Percentiles rank a stretch among this genome's conserved stretches.
phyloP scores from a whole-genome alignment of 805 yeast genomes.

The Ogataea nakhonphanomensis region DNA sequence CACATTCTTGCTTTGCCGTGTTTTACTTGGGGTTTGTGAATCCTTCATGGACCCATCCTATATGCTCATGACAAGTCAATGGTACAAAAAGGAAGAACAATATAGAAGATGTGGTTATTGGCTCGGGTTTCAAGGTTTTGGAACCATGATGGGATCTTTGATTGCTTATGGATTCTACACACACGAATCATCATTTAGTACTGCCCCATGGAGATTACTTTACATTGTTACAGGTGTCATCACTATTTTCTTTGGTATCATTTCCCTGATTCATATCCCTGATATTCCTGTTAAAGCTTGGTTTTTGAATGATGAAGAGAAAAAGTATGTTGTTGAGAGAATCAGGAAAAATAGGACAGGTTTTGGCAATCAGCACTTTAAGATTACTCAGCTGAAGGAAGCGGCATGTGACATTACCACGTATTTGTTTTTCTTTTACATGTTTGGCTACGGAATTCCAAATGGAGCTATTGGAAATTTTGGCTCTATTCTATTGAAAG shows the following conservation, averaged over 20 bases:
- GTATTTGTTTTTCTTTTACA: conserved; percentile 44
- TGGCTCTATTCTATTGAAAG: conserved; percentile 39
- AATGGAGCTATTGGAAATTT: conserved; percentile 53
- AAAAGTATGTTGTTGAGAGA: conserved; percentile 48
- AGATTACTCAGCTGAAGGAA: conserved; percentile 51
- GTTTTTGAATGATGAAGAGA: conserved; percentile 47
- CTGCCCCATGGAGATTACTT: conserved; percentile 57
- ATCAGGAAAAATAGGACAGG: conserved; percentile 59
- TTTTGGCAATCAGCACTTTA: conserved; percentile 52
- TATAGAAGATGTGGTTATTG: conserved; percentile 34
- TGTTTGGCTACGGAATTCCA: conserved; percentile 45
- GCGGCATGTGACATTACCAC: conserved; percentile 47
- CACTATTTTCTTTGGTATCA: conserved; percentile 49
- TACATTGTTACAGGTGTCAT: conserved; percentile 57
- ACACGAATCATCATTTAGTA: conserved; percentile 37
- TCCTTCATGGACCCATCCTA: conserved; percentile 43
- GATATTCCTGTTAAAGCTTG: conserved; percentile 54
- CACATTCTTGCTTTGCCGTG: conserved; percentile 45
- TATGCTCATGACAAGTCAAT: conserved; percentile 48
- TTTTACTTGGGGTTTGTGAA: conserved; percentile 55
- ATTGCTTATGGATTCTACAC: conserved; percentile 44
- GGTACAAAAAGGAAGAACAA: conserved; percentile 50
- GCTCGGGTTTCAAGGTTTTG: conserved; percentile 41
- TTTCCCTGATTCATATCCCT: conserved; percentile 38
- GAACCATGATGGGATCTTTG: conserved; percentile 46